Conservation (phyloP, 257 asterid species). For the Solanum appendiculatum region DNA sequence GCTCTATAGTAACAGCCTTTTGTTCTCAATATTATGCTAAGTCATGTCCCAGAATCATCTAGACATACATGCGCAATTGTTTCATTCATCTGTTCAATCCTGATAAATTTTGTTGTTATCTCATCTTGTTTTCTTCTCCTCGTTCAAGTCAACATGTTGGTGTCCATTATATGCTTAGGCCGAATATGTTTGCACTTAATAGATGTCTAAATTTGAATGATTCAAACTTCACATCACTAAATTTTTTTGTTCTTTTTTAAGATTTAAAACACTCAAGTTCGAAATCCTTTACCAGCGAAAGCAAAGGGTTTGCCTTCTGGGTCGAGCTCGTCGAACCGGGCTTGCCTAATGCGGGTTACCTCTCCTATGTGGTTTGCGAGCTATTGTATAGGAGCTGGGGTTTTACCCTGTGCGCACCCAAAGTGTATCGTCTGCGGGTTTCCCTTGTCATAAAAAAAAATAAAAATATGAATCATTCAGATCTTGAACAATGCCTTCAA, state of each 20-base stretch:
- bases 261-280: background rate
- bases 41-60: background rate
- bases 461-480: background rate
- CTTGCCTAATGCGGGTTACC: too few relatives aligned
- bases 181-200: background rate
- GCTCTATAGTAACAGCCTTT: background rate
- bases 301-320: too few relatives aligned
- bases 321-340: too few relatives aligned
- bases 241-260: background rate
- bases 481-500: background rate
- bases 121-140: background rate
- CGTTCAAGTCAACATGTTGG: background rate
- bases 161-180: background rate
- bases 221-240: background rate
- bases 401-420: too few relatives aligned
- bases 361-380: too few relatives aligned
- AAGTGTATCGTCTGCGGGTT: too few relatives aligned
- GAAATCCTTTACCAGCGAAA: too few relatives aligned
- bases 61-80: background rate
- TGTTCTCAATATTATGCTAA: background rate
- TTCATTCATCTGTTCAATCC: background rate
- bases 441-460: too few relatives aligned
- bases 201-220: background rate
- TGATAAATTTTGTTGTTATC: background rate
- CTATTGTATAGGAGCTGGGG: too few relatives aligned